A percentile compares a stretch with the other conserved stretches of the same genome.
Conservation (phyloP, 78 protist genomes). For the Anaeramoeba flamelloides region DNA sequence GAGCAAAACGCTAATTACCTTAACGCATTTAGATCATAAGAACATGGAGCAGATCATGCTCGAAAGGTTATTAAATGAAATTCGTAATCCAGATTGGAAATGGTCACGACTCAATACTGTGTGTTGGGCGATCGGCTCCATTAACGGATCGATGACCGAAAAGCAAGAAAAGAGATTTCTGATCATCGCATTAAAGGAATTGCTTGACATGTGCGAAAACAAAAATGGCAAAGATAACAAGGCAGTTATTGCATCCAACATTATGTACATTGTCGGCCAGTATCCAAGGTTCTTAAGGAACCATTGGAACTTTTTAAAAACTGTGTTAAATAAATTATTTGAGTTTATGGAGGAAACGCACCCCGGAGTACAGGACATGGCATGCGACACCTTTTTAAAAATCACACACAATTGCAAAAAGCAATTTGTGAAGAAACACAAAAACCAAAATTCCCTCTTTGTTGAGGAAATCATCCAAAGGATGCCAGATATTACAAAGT, state of each 20-base stretch:
- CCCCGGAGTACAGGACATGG: slow-evolving; percentile 98
- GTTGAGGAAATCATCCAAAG: slow-evolving; percentile 53
- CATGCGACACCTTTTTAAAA: slow-evolving; percentile 93
- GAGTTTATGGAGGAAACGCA: slow-evolving; percentile 97
- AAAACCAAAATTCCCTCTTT: slow-evolving; percentile 45
- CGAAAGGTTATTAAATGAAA: slow-evolving; percentile 27
- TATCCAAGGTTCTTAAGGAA: slow-evolving; percentile 92
- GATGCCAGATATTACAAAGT: slow-evolving; percentile 23
- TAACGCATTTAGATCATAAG: slow-evolving; percentile 76
- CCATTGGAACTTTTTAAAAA: slow-evolving; percentile 90
- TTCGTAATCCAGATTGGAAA: slow-evolving; percentile 32
- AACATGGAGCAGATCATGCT: slow-evolving; percentile 79
- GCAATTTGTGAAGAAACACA: slow-evolving; percentile 60
- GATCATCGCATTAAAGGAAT: slow-evolving; percentile 87
- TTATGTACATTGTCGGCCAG: slow-evolving; percentile 99
- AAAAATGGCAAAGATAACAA: slow-evolving; percentile 86
- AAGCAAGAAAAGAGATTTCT: slow-evolving; percentile 78
- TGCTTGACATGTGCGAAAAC: slow-evolving; percentile 72
- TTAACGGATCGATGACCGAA: slow-evolving; percentile 76
- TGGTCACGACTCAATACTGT: slow-evolving; percentile 68
- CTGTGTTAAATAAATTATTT: slow-evolving; percentile 86
- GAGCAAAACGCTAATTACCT: slow-evolving; percentile 38
- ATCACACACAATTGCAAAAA: slow-evolving; percentile 73
- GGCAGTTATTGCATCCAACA: slow-evolving; percentile 92
- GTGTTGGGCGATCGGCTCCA: slow-evolving; percentile 98